Percentiles rank a stretch among this genome's conserved stretches.
Evolutionary conservation across 169 alveolate genomes (phyloP).

Genomic region (Babesia sp.): DNA sequence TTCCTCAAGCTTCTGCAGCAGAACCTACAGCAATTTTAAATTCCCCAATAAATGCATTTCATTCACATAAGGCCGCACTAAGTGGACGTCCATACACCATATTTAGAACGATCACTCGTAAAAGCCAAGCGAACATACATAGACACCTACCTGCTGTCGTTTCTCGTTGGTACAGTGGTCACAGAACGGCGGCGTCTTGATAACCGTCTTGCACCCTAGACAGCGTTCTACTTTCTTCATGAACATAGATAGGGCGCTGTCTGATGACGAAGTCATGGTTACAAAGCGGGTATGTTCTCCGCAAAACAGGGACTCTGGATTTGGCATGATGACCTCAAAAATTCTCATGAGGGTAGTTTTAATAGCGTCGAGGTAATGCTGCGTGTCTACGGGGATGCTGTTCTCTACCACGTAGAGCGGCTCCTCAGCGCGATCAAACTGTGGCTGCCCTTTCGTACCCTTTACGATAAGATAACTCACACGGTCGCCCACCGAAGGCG

Average conservation of each 20-base stretch:
- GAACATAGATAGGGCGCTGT: slow-evolving; percentile 88
- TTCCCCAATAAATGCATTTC: no score
- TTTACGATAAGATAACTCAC: slow-evolving; percentile 93
- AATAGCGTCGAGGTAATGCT: slow-evolving; percentile 94
- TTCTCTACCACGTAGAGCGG: slow-evolving; percentile 96
- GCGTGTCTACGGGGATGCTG: slow-evolving; percentile 95
- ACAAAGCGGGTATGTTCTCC: slow-evolving; percentile 71
- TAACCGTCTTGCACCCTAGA: slow-evolving; percentile 89
- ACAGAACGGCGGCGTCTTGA: slow-evolving; percentile 75
- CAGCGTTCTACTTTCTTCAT: slow-evolving; percentile 89
- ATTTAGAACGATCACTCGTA: background rate
- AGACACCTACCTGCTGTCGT: slow-evolving; percentile 69
- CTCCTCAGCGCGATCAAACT: slow-evolving; percentile 98
- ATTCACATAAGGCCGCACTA: no score
- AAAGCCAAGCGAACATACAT: background rate
- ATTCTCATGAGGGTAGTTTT: slow-evolving; percentile 91
- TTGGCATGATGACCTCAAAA: slow-evolving; percentile 89
- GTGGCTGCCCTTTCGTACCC: slow-evolving; percentile 93
- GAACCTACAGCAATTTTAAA: no score
- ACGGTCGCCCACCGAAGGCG: slow-evolving; percentile 98
- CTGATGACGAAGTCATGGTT: slow-evolving; percentile 67
- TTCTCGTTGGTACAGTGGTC: slow-evolving; percentile 70
- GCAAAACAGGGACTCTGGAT: slow-evolving; percentile 90
- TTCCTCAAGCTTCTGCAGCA: slow-evolving; percentile 73
- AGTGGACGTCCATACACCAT: background rate